Evolutionary conservation across 495 filamentous ascomycete genomes (phyloP).

Genomic region (Aspergillus bertholletiae): DNA sequence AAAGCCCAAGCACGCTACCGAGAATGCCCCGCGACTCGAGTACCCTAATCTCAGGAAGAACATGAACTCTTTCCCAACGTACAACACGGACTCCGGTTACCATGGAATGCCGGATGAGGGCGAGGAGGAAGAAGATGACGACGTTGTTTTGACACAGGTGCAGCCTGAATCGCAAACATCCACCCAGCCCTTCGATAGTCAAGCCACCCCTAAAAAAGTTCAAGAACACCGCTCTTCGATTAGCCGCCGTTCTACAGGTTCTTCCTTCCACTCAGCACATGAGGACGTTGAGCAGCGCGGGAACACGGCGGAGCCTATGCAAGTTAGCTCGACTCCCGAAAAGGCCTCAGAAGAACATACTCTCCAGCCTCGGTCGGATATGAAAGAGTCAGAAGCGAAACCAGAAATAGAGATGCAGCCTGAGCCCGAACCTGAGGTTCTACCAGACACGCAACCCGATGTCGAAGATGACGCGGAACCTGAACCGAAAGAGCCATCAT

Average conservation of each 20-base stretch:
- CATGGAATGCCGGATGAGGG: slow-evolving; percentile 65
- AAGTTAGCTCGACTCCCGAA: slow-evolving; percentile 22
- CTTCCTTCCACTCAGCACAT: slow-evolving; percentile 65
- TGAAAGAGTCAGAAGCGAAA: no score
- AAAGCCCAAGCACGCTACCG: slow-evolving; percentile 17
- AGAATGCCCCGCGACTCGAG: slow-evolving; percentile 22
- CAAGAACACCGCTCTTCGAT: slow-evolving; percentile 26
- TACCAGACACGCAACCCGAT: slow-evolving; percentile 3
- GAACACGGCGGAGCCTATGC: slow-evolving; percentile 35
- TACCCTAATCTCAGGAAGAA: slow-evolving; percentile 35
- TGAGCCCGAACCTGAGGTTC: slow-evolving; percentile 12
- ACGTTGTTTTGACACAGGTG: slow-evolving; percentile 31
- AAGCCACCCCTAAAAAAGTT: slow-evolving; percentile 28
- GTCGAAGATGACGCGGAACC: slow-evolving; percentile 1
- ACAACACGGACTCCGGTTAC: slow-evolving; percentile 72
- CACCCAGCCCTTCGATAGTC: slow-evolving; percentile 35
- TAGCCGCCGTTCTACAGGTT: slow-evolving; percentile 52
- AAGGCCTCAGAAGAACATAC: slow-evolving; percentile 13
- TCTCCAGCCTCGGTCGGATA: slow-evolving; percentile 17
- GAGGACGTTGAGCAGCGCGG: slow-evolving; percentile 50
- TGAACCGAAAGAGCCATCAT: slow-evolving; percentile 4
- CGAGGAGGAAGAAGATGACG: slow-evolving; percentile 32
- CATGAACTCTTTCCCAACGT: slow-evolving; percentile 38
- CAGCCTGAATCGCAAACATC: slow-evolving; percentile 32
- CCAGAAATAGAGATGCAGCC: slow-evolving; percentile 5